Conservation (phyloP, 345 rosid species). For the Dipteronia sinensis region DNA sequence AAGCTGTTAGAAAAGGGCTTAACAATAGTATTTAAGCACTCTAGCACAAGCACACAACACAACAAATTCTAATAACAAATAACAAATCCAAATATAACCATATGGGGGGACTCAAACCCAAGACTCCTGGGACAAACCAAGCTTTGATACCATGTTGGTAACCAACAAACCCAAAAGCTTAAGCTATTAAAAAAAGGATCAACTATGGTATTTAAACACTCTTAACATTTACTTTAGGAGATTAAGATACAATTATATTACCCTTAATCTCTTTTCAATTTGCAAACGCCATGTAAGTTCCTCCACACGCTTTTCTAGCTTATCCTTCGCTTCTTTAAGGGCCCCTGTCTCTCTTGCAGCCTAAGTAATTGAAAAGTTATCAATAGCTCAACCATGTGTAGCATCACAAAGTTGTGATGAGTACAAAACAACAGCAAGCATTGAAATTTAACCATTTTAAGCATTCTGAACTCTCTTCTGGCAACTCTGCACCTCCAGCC, state of each 20-base stretch:
- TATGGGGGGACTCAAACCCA: too few species aligned
- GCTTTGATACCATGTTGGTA: too few species aligned
- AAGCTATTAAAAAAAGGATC: too few species aligned
- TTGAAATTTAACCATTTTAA: constrained; percentile 72
- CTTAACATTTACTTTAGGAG: background rate
- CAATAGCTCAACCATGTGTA: constrained; percentile 14
- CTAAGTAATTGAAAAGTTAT: constrained; percentile 40
- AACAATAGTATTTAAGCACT: too few species aligned
- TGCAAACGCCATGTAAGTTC: constrained; percentile 98
- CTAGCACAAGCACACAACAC: too few species aligned
- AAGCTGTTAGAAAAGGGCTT: too few species aligned
- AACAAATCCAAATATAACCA: too few species aligned
- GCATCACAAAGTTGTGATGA: background rate
- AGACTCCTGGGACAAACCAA: too few species aligned
- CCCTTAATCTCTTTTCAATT: constrained; percentile 93
- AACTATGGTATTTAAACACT: too few species aligned
- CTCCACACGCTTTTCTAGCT: constrained; percentile 95
- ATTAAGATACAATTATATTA: constrained; percentile 31
- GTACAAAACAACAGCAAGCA: constrained; percentile 8
- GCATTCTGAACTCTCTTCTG: constrained; percentile 81
- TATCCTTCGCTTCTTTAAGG: constrained; percentile 91
- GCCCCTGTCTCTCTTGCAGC: constrained; percentile 97
- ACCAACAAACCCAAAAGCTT: too few species aligned
- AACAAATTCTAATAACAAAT: too few species aligned
- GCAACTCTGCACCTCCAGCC: constrained; percentile 99